Percentiles rank a stretch among this genome's conserved stretches.
Evolutionary conservation across 2,329 filamentous ascomycete species (phyloP).

Genomic region (Elsinoe perseae): DNA sequence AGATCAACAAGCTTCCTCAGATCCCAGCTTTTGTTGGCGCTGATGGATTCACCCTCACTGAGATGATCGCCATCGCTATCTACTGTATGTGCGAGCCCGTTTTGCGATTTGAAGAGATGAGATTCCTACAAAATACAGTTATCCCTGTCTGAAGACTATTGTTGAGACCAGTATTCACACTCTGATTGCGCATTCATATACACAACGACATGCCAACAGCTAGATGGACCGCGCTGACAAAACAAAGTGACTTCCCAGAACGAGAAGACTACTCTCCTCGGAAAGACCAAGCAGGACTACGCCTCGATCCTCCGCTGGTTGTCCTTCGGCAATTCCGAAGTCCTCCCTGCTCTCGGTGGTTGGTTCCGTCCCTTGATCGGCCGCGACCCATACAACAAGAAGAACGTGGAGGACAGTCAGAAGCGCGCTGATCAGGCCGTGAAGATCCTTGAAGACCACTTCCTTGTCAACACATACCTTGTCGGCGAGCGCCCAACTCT

Average conservation of each 20-base stretch:
- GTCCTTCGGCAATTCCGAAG: slow-evolving; percentile 89
- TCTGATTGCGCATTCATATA: slow-evolving; percentile 48
- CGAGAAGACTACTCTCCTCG: slow-evolving; percentile 98
- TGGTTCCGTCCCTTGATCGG: slow-evolving; percentile 88
- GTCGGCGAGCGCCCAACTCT: slow-evolving; percentile 96
- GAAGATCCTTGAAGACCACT: slow-evolving; percentile 73
- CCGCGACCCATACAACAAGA: slow-evolving; percentile 90
- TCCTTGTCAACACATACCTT: slow-evolving; percentile 89
- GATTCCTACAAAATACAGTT: slow-evolving; percentile 67
- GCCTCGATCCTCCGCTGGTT: slow-evolving; percentile 97
- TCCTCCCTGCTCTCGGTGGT: slow-evolving; percentile 62
- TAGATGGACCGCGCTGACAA: slow-evolving; percentile 1
- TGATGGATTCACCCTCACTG: slow-evolving; percentile 82
- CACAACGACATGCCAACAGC: slow-evolving; percentile 23
- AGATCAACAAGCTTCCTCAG: slow-evolving; percentile 81
- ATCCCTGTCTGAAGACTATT: slow-evolving; percentile 96
- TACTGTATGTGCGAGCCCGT: slow-evolving; percentile 58
- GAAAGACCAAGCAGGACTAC: slow-evolving; percentile 99
- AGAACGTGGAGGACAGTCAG: slow-evolving; percentile 73
- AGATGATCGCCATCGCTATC: slow-evolving; percentile 91
- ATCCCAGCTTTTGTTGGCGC: slow-evolving; percentile 86
- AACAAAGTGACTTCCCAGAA: slow-evolving; percentile 89
- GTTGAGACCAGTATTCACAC: slow-evolving; percentile 80
- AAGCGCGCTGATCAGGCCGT: slow-evolving; percentile 63
- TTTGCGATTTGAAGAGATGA: slow-evolving; percentile 56